These are phyloP conservation scores for Cordyceps tenuipes DNA, from an alignment of 2,329 filamentous ascomycete genomes.

Conservation along the genomic window DNA sequence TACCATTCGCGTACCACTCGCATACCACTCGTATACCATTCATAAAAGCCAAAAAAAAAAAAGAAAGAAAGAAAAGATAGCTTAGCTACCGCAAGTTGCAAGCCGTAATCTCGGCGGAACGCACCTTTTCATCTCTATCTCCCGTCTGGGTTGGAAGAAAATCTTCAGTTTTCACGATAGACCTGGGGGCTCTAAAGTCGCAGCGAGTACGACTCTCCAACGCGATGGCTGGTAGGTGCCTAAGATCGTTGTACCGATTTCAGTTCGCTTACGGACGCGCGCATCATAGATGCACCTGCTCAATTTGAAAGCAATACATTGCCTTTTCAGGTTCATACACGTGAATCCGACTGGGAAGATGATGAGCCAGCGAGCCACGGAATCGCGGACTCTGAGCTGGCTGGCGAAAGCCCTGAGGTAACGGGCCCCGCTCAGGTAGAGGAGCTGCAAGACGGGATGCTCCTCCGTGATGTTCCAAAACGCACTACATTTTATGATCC, in stretches of 20 bases:
- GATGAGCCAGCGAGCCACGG: slow-evolving; percentile 10
- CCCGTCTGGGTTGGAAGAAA: neutral
- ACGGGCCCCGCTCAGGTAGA: slow-evolving; percentile 19
- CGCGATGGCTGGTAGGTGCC: slow-evolving; percentile 7
- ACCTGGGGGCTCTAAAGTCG: neutral
- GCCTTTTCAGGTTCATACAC: slow-evolving; percentile 15
- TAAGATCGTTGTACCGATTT: neutral
- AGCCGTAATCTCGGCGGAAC: neutral
- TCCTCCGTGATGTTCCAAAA: slow-evolving; percentile 51
- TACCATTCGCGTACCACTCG: too few relatives aligned
- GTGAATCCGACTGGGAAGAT: slow-evolving; percentile 16
- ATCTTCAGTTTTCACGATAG: neutral
- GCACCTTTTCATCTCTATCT: neutral
- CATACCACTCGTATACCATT: too few relatives aligned
- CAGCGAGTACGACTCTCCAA: neutral
- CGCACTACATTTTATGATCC: slow-evolving; percentile 90
- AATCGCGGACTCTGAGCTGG: slow-evolving; percentile 15
- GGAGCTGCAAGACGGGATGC: slow-evolving; percentile 45
- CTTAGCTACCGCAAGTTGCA: neutral
- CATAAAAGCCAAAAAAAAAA: neutral
- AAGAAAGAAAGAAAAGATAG: neutral
- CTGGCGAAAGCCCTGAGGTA: slow-evolving; percentile 17
- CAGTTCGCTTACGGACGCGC: neutral
- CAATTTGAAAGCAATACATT: slow-evolving; percentile 10
- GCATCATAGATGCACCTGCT: neutral